Conservation (phyloP, 2,329 filamentous ascomycete species). For the Elsinoe arachidis region DNA sequence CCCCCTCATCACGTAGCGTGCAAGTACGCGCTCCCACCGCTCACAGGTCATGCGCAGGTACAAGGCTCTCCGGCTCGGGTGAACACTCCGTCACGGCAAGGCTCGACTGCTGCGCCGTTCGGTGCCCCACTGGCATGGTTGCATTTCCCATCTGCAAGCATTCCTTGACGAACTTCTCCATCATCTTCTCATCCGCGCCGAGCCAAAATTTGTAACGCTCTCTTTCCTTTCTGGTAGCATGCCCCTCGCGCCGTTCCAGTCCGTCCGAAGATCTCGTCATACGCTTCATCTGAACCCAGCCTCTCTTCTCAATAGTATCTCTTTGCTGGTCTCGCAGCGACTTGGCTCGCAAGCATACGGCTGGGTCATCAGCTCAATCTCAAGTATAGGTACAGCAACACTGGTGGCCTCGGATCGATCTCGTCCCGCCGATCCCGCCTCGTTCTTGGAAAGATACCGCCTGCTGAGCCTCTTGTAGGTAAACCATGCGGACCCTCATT, state of each 20-base stretch:
- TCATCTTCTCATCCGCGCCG: not conserved
- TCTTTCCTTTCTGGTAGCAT: not conserved
- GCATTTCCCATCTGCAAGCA: not conserved
- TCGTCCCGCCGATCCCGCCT: not conserved
- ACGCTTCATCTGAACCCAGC: not conserved
- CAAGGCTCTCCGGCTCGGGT: not conserved
- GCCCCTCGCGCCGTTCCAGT: constrained; percentile 3
- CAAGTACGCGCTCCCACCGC: not conserved
- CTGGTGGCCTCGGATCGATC: not conserved
- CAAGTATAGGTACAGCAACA: not conserved
- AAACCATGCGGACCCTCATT: not conserved
- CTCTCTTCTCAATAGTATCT: not conserved
- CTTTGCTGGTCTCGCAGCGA: not conserved
- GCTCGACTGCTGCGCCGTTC: not conserved
- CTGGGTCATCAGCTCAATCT: not conserved
- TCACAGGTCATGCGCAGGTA: constrained; percentile 6
- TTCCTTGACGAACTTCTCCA: constrained; percentile 7
- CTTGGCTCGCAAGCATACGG: too few relatives aligned
- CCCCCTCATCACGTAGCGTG: not conserved
- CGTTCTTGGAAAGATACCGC: not conserved
- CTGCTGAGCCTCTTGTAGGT: not conserved
- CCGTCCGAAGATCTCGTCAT: constrained; percentile 3
- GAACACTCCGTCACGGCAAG: not conserved
- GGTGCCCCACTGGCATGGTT: constrained; percentile 1
- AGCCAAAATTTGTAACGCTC: not conserved